These are phyloP conservation scores for Scutellaria galericulata DNA, from an alignment of 257 asterid genomes.

Conservation along the genomic window DNA sequence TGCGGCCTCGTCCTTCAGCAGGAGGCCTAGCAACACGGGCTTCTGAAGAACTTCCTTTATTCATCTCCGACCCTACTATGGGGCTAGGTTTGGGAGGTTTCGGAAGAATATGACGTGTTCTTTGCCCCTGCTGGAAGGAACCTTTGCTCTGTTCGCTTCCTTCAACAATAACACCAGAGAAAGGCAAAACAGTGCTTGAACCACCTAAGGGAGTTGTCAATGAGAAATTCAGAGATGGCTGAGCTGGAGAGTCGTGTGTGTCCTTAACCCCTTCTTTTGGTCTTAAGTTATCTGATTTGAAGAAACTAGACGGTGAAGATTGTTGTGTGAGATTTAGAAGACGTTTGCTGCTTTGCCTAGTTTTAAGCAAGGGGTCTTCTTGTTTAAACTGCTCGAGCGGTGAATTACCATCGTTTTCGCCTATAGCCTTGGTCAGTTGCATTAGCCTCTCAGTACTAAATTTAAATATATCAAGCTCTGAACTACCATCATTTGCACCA, in stretches of 20 bases:
- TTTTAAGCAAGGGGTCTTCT: conserved; percentile 39
- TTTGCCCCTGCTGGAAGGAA: conserved; percentile 57
- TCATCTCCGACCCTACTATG: conserved; percentile 50
- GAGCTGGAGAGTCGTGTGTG: conserved; percentile 56
- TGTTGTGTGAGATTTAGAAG: conserved; percentile 50
- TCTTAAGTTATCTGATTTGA: conserved; percentile 51
- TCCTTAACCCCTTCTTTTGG: conserved; percentile 58
- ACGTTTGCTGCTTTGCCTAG: conserved; percentile 48
- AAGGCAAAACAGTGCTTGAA: conserved; percentile 53
- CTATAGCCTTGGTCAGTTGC: conserved; percentile 52
- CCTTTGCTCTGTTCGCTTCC: conserved; percentile 70
- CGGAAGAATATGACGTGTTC: conserved; percentile 49
- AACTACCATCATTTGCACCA: conserved; percentile 42
- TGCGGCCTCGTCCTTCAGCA: conserved; percentile 86
- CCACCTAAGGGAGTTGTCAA: conserved; percentile 53
- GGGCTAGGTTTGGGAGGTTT: conserved; percentile 61
- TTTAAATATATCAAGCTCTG: conserved; percentile 48
- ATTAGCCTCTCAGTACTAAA: conserved; percentile 51
- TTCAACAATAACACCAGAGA: conserved; percentile 59
- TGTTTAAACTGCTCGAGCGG: conserved; percentile 49
- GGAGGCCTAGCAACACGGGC: conserved; percentile 90
- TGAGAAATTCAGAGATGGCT: conserved; percentile 63
- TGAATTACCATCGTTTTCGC: conserved; percentile 43
- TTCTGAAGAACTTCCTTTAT: conserved; percentile 49
- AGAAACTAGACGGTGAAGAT: conserved; percentile 49